Evolutionary conservation across 805 yeast species (phyloP).

Genomic region (Blastobotrys parvus): DNA sequence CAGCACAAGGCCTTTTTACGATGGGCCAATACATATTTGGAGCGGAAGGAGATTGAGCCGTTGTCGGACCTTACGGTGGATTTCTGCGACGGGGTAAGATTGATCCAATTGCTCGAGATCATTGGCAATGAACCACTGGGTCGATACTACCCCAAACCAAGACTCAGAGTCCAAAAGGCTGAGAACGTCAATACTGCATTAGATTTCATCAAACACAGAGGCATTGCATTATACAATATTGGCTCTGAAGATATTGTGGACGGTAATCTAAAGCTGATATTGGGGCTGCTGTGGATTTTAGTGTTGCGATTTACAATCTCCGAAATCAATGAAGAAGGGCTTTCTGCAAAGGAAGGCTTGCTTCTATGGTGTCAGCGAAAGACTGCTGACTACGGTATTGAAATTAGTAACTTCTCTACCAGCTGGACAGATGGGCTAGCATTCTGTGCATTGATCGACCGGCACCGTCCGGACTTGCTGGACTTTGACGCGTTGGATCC

Average conservation of each 20-base stretch:
- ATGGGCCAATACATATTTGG: conserved; percentile 32
- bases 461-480: conserved; percentile 35
- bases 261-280: conserved; percentile 84
- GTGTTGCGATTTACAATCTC: conserved; percentile 32
- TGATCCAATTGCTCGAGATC: conserved; percentile 31
- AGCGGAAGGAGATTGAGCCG: conserved; percentile 20
- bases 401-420: conserved; percentile 41
- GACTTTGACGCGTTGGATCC: conserved; percentile 28
- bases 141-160: conserved; percentile 25
- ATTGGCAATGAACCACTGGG: conserved; percentile 31
- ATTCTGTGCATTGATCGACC: conserved; percentile 37
- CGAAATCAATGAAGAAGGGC: conserved; percentile 32
- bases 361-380: conserved; percentile 47
- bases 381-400: conserved; percentile 33
- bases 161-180: conserved; percentile 30
- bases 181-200: conserved; percentile 33
- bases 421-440: conserved; percentile 50
- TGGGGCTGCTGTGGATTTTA: conserved; percentile 77
- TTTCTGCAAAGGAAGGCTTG: conserved; percentile 35
- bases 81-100: conserved; percentile 28
- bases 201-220: conserved; percentile 29
- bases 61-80: conserved; percentile 23
- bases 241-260: conserved; percentile 83
- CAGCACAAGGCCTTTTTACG: conserved; percentile 33
- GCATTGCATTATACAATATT: conserved; percentile 30